These are phyloP conservation scores for Penicillium sp. DNA, from an alignment of 2,329 filamentous ascomycete species.

Conservation along the genomic window DNA sequence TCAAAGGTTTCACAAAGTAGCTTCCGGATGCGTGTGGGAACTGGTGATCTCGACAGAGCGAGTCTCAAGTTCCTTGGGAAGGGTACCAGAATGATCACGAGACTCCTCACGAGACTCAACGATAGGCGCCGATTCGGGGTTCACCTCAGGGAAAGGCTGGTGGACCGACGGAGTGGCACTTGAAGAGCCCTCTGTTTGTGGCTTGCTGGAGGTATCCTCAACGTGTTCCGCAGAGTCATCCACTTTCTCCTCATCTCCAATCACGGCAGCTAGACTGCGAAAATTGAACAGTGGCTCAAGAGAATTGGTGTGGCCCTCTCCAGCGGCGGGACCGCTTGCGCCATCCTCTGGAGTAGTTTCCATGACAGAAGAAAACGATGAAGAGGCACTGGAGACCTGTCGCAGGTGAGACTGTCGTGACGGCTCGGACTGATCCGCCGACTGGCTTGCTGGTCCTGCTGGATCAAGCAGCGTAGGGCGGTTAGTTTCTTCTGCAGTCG, in stretches of 20 bases:
- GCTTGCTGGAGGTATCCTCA: constrained; percentile 31
- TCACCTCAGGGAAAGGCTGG: constrained; percentile 12
- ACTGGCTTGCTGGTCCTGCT: neutral
- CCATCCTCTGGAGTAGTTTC: constrained; percentile 55
- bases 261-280: constrained; percentile 77
- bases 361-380: constrained; percentile 71
- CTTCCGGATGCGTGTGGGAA: constrained; percentile 24
- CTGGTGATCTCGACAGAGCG: constrained; percentile 37
- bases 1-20: constrained; percentile 26
- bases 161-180: constrained; percentile 19
- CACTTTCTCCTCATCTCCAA: constrained; percentile 62
- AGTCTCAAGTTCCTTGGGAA: constrained; percentile 38
- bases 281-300: constrained; percentile 90
- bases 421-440: constrained; percentile 43
- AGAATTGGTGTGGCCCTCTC: constrained; percentile 49
- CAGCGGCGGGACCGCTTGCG: constrained; percentile 48
- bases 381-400: constrained; percentile 84
- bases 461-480: constrained; percentile 3
- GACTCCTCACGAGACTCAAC: constrained; percentile 10
- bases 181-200: constrained; percentile 24
- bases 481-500: constrained; percentile 22
- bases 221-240: constrained; percentile 38
- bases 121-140: constrained; percentile 9
- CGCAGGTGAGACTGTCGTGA: constrained; percentile 69
- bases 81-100: constrained; percentile 20